Conservation (phyloP, 352 stramenopile species). For the Globisporangium nunn region DNA sequence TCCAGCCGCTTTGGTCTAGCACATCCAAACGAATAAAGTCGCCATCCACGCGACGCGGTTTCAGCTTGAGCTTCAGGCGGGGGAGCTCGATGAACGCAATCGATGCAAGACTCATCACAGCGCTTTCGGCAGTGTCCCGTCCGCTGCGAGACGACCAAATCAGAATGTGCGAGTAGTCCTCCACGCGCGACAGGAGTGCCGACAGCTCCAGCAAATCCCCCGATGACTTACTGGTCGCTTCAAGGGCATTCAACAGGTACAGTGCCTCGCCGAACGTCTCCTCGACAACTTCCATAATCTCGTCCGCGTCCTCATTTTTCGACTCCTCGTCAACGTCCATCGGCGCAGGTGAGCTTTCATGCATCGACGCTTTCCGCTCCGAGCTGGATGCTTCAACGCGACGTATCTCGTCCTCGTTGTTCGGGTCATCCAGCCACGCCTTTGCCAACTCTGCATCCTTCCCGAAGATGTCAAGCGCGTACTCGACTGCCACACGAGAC, state of each 20-base stretch:
- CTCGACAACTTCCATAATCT: slow-evolving; percentile 51
- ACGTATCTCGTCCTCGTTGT: slow-evolving; percentile 56
- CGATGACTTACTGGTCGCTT: slow-evolving; percentile 44
- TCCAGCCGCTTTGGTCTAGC: slow-evolving; percentile 81
- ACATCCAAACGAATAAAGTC: slow-evolving; percentile 53
- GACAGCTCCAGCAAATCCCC: slow-evolving; percentile 57
- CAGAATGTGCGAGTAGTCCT: slow-evolving; percentile 96
- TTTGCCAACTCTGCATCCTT: slow-evolving; percentile 57
- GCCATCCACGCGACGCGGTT: slow-evolving; percentile 44
- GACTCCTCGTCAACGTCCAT: slow-evolving; percentile 8
- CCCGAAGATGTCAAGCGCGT: slow-evolving; percentile 58
- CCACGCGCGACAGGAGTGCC: slow-evolving; percentile 90
- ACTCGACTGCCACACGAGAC: slow-evolving; percentile 50
- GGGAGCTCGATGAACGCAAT: slow-evolving; percentile 97
- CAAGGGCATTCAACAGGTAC: slow-evolving; percentile 93
- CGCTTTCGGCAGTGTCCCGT: background rate
- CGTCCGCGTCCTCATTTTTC: slow-evolving; percentile 39
- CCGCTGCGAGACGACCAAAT: slow-evolving; percentile 81
- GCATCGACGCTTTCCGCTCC: slow-evolving; percentile 1
- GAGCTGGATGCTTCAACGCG: slow-evolving; percentile 32
- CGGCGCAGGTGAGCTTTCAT: slow-evolving; percentile 21
- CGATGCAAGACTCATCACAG: slow-evolving; percentile 13
- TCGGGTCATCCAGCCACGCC: slow-evolving; percentile 54
- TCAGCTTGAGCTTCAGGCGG: slow-evolving; percentile 95
- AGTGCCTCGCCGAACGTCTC: slow-evolving; percentile 59